Conservation (phyloP, 106 monocot genomes). For the Triglochin maritima region DNA sequence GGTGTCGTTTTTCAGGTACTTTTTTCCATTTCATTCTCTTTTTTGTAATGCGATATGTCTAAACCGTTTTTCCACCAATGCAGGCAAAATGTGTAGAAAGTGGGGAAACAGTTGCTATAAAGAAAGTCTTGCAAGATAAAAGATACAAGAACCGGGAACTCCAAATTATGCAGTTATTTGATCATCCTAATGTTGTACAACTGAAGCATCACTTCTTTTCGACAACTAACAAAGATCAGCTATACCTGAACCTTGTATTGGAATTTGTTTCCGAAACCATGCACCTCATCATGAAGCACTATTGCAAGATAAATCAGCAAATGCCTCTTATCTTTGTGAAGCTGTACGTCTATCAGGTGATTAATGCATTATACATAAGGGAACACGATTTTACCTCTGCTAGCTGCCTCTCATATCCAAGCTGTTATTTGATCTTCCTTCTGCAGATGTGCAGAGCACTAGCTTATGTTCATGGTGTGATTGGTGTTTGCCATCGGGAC, state of each 20-base stretch:
- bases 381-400: too few species aligned
- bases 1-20: conserved; percentile 84
- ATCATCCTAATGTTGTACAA: conserved; percentile 84
- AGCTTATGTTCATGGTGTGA: conserved; percentile 72
- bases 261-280: conserved; percentile 76
- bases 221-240: conserved; percentile 61
- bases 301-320: conserved; percentile 48
- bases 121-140: conserved; percentile 85
- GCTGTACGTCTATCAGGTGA: conserved; percentile 77
- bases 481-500: conserved; percentile 86
- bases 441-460: conserved; percentile 74
- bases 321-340: conserved; percentile 67
- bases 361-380: not conserved
- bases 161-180: conserved; percentile 63
- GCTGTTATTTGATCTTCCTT: conserved; percentile 4
- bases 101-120: conserved; percentile 86
- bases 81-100: conserved; percentile 80
- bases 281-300: conserved; percentile 46
- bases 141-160: conserved; percentile 84
- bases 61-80: not conserved
- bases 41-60: not conserved
- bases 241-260: conserved; percentile 83
- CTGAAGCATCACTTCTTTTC: conserved; percentile 80
- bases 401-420: too few species aligned
- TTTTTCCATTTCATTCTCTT: not conserved